Conservation (phyloP, 306 rosid genomes). For the Corylus heterophylla region DNA sequence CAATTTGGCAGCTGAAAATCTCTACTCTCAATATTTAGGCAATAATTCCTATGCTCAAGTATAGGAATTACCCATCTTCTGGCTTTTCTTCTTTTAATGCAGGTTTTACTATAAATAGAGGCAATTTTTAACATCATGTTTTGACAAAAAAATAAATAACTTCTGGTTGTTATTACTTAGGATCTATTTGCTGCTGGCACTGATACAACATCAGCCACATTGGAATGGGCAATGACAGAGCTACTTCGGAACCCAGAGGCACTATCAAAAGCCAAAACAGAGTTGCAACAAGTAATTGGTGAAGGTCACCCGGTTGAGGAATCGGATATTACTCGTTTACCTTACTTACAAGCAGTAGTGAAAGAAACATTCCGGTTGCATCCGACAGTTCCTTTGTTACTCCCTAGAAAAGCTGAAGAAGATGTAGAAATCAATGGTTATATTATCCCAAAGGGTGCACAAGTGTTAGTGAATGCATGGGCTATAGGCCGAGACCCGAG, state of each 20-base stretch:
- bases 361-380: slow-evolving; percentile 55
- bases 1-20: too few relatives aligned
- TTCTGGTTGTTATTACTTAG: slow-evolving; percentile 16
- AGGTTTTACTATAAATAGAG: too few relatives aligned
- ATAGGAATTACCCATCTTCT: too few relatives aligned
- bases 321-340: slow-evolving; percentile 40
- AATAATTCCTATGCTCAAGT: too few relatives aligned
- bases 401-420: slow-evolving; percentile 47
- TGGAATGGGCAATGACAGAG: slow-evolving; percentile 67
- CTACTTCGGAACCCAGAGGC: slow-evolving; percentile 42
- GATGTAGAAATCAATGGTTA: slow-evolving; percentile 47
- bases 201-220: slow-evolving; percentile 46
- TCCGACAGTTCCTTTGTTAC: slow-evolving; percentile 42
- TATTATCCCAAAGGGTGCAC: slow-evolving; percentile 49
- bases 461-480: slow-evolving; percentile 50
- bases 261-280: slow-evolving; percentile 41
- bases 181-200: slow-evolving; percentile 57
- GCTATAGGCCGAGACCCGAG: slow-evolving; percentile 42
- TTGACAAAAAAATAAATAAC: slow-evolving; percentile 25
- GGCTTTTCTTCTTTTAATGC: too few relatives aligned
- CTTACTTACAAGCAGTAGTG: slow-evolving; percentile 53
- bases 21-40: too few relatives aligned
- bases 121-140: slow-evolving; percentile 26
- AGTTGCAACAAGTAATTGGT: slow-evolving; percentile 42
- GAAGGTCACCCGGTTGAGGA: slow-evolving; percentile 47